Conservation (phyloP, 176 grass and related monocot species). For the Oryza brachyantha region DNA sequence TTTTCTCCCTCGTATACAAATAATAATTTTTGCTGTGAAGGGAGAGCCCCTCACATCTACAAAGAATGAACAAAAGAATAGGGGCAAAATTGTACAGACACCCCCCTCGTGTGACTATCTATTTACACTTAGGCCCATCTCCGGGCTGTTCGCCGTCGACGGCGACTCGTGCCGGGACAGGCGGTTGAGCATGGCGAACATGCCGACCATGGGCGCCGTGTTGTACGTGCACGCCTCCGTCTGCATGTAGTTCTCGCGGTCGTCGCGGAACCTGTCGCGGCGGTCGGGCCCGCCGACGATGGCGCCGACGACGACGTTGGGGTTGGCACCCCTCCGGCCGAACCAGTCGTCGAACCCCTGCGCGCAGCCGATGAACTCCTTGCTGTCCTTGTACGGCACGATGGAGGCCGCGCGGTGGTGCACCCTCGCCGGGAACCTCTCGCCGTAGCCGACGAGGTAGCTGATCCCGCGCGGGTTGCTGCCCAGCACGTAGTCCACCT, state of each 20-base stretch:
- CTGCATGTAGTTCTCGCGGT: constrained; percentile 58
- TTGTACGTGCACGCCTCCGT: constrained; percentile 53
- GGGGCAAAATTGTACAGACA: constrained; percentile 49
- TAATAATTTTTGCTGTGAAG: constrained; percentile 30
- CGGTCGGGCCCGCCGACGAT: constrained; percentile 69
- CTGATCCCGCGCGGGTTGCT: constrained; percentile 60
- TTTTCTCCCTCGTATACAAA: constrained; percentile 35
- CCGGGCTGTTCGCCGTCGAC: background rate
- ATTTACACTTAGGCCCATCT: constrained; percentile 46
- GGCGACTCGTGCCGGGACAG: background rate
- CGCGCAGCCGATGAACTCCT: constrained; percentile 54
- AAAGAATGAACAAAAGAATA: constrained; percentile 55
- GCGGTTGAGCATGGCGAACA: constrained; percentile 67
- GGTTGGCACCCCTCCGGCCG: constrained; percentile 42
- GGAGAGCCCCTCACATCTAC: constrained; percentile 32
- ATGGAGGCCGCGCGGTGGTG: constrained; percentile 72
- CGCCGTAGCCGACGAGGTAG: constrained; percentile 81
- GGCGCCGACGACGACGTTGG: constrained; percentile 61
- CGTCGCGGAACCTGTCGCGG: constrained; percentile 46
- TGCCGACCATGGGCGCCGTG: constrained; percentile 56
- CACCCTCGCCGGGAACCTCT: constrained; percentile 46
- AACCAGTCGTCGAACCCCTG: constrained; percentile 65
- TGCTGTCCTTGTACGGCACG: constrained; percentile 56
- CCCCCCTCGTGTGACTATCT: background rate
- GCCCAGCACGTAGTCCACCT: constrained; percentile 74